Evolutionary conservation across 352 stramenopile genomes (phyloP).

Genomic region (Hyaloperonospora brassicae): DNA sequence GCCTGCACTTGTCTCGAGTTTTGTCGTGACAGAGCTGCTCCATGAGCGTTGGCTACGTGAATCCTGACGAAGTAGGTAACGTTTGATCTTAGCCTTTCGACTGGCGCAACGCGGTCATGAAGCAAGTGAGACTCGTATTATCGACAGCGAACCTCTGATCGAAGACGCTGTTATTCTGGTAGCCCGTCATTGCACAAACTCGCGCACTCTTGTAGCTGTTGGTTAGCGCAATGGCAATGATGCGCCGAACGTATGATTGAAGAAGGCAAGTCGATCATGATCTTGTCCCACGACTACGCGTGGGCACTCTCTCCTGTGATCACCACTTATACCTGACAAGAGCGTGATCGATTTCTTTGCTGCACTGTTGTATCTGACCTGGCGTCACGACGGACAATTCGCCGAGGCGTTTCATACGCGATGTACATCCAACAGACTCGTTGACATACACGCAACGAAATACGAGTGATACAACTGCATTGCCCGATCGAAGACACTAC

Average conservation of each 20-base stretch:
- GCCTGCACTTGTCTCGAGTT: constrained; percentile 64
- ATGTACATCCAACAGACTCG: too few relatives aligned
- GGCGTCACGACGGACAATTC: too few relatives aligned
- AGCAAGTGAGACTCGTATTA: constrained; percentile 75
- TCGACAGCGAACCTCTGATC: constrained; percentile 82
- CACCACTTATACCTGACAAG: too few relatives aligned
- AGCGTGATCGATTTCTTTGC: too few relatives aligned
- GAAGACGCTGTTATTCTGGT: constrained; percentile 74
- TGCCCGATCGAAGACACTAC: too few relatives aligned
- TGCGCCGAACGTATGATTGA: background rate
- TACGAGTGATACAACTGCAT: too few relatives aligned
- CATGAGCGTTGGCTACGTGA: background rate
- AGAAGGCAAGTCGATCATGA: background rate
- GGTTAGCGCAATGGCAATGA: constrained; percentile 37
- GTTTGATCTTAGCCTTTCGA: constrained; percentile 40
- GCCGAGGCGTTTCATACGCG: too few relatives aligned
- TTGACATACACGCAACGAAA: too few relatives aligned
- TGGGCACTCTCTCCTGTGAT: too few relatives aligned
- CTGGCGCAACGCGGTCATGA: constrained; percentile 69
- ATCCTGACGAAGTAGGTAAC: background rate
- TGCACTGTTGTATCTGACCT: too few relatives aligned
- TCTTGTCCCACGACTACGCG: too few relatives aligned
- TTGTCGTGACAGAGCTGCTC: constrained; percentile 23
- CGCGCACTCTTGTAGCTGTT: constrained; percentile 49
- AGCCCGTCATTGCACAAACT: constrained; percentile 55